Evolutionary conservation across 495 filamentous ascomycete species (phyloP).

Genomic region (Tuber umbilicatum): DNA sequence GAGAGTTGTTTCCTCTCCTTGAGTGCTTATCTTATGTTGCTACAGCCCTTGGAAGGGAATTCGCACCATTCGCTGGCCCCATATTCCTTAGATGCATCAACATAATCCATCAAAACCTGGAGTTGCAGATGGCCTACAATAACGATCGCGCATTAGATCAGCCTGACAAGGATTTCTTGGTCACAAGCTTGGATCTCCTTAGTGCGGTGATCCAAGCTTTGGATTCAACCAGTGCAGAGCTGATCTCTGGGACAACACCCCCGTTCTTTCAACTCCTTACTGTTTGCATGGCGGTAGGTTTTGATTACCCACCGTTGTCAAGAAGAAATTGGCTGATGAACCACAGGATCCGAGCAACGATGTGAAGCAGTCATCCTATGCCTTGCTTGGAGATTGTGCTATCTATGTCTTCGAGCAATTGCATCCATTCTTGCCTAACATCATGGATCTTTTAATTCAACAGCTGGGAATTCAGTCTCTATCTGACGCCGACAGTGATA

Average conservation of each 20-base stretch:
- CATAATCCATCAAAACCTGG: slow-evolving; percentile 85
- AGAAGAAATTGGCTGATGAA: slow-evolving; percentile 17
- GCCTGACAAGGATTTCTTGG: slow-evolving; percentile 94
- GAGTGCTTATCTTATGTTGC: slow-evolving; percentile 95
- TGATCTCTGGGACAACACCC: slow-evolving; percentile 67
- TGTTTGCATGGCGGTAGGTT: slow-evolving; percentile 68
- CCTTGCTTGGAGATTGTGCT: slow-evolving; percentile 89
- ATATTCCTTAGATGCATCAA: slow-evolving; percentile 80
- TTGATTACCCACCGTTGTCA: neutral
- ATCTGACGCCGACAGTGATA: slow-evolving; percentile 64
- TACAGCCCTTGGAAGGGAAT: slow-evolving; percentile 72
- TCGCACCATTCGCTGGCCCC: slow-evolving; percentile 72
- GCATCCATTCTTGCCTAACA: slow-evolving; percentile 60
- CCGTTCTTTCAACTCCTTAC: slow-evolving; percentile 82
- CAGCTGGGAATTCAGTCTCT: slow-evolving; percentile 78
- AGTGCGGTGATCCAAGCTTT: slow-evolving; percentile 92
- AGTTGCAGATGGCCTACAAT: slow-evolving; percentile 61
- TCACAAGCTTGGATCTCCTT: slow-evolving; percentile 90
- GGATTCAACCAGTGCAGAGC: slow-evolving; percentile 65
- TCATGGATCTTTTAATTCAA: slow-evolving; percentile 73
- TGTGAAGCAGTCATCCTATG: slow-evolving; percentile 93
- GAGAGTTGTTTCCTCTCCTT: slow-evolving; percentile 87
- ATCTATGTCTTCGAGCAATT: slow-evolving; percentile 89
- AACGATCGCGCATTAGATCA: slow-evolving; percentile 62
- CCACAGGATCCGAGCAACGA: slow-evolving; percentile 73